These are phyloP conservation scores for Porpolomopsis calyptriformis DNA, from an alignment of 768 basidiomycete genomes.

Conservation along the genomic window DNA sequence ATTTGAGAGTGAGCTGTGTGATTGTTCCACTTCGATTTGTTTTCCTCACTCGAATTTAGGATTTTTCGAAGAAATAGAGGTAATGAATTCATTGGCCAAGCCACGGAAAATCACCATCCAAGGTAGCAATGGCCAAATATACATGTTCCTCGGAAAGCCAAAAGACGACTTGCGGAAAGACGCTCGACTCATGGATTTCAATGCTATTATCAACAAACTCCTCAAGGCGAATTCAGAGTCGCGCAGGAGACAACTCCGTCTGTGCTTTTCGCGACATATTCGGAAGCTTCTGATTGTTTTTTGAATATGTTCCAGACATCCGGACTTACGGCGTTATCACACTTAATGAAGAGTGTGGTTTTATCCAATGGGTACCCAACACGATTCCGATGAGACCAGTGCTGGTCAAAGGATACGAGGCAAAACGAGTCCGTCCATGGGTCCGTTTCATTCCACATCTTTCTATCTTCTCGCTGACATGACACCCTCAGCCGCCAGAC, in stretches of 20 bases:
- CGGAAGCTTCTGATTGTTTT: not conserved
- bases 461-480: conserved; percentile 1
- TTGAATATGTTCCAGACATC: conserved; percentile 54
- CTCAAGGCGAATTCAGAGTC: conserved; percentile 92
- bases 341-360: conserved; percentile 92
- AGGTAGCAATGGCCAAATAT: conserved; percentile 73
- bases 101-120: conserved; percentile 83
- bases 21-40: not conserved
- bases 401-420: conserved; percentile 56
- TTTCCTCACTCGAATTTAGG: conserved; percentile 28
- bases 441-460: conserved; percentile 14
- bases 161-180: conserved; percentile 97
- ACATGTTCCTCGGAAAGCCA: conserved; percentile 92
- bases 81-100: conserved; percentile 87
- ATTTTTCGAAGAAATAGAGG: conserved; percentile 71
- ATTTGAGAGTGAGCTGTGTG: conserved; percentile 48
- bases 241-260: conserved; percentile 80
- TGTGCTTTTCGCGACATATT: conserved; percentile 20
- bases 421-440: conserved; percentile 30
- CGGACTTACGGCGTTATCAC: conserved; percentile 98
- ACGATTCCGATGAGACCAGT: conserved; percentile 76
- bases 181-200: conserved; percentile 95
- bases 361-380: conserved; percentile 98
- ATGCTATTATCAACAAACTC: conserved; percentile 93
- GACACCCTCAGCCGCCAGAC: conserved; percentile 29